Conservation (phyloP, 1,284 basidiomycete species). For the Fomitopsis palustris region DNA sequence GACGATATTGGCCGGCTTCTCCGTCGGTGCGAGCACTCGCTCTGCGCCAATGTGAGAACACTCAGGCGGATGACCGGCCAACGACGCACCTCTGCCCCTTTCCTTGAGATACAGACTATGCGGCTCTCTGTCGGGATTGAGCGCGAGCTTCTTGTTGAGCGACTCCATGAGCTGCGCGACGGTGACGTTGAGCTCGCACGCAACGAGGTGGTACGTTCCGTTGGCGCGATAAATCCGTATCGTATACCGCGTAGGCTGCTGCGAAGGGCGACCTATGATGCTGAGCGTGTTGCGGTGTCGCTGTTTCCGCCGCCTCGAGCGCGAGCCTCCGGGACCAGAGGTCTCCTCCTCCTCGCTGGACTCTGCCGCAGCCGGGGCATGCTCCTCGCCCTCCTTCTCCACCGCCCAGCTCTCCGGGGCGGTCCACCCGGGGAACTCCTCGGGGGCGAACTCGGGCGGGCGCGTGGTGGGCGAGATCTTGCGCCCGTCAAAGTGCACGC, state of each 20-base stretch:
- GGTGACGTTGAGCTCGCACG: slow-evolving; percentile 63
- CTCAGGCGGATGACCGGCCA: not conserved
- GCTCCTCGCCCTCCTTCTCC: slow-evolving; percentile 41
- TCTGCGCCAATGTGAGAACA: slow-evolving; percentile 44
- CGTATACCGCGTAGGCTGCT: slow-evolving; percentile 30
- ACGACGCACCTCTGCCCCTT: slow-evolving; percentile 69
- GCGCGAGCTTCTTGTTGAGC: slow-evolving; percentile 57
- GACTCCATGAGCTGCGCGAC: slow-evolving; percentile 67
- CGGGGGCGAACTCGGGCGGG: slow-evolving; percentile 3
- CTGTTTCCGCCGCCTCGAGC: slow-evolving; percentile 13
- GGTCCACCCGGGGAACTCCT: slow-evolving; percentile 40
- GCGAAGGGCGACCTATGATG: slow-evolving; percentile 13
- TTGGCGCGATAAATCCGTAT: slow-evolving; percentile 81
- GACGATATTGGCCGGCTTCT: slow-evolving; percentile 86
- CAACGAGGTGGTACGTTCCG: slow-evolving; percentile 70
- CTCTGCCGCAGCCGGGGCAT: slow-evolving; percentile 33
- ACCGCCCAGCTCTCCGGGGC: slow-evolving; percentile 62
- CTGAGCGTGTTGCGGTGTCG: slow-evolving; percentile 20
- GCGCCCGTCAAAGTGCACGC: slow-evolving; percentile 25
- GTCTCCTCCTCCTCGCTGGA: slow-evolving; percentile 41
- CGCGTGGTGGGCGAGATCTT: slow-evolving; percentile 51
- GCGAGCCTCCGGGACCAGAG: not conserved
- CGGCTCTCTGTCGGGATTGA: slow-evolving; percentile 48
- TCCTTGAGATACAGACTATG: slow-evolving; percentile 84
- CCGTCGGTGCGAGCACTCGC: slow-evolving; percentile 75